Evolutionary conservation across 129 eudicot species (phyloP), one percentile per base, ranked within the genome.

Genomic region (Saussurea involucrata): DNA sequence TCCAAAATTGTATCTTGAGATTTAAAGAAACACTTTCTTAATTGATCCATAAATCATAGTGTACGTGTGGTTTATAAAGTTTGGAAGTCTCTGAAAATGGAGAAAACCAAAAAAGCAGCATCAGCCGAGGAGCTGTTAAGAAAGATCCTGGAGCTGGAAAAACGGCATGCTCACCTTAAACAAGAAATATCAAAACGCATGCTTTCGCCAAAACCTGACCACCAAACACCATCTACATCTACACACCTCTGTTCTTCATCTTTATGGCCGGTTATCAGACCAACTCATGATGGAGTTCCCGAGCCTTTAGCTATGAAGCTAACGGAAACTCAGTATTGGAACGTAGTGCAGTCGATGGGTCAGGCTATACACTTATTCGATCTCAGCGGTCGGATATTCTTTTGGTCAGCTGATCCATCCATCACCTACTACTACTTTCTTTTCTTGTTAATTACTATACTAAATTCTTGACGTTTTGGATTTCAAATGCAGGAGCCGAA

Each of bases 331-430:
- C 93, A 84, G 90, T 92, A 83, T 81, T 77, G 88, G 79, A 86
- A 86, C 61, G 83, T 92, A 76, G 40, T 92, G 86, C 92, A 92
- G 79, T 90, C 94, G 20, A 88, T 92, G 94, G 98, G 92, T 60
- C 98, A 88, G 37, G 49, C 94, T 1, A 83, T 86, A 77, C 89
- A 83, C 78, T 82, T 92, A 78, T 79, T 71, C 36, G 94, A 88
- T 77, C 74, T 71, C 27, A 55, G 83, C 40, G 20, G 68, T 33
- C 88, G 66, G 3, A 68, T 92, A 42, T 60, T 83, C 75, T 92
- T 88, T 85, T 90, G 98, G 96, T 88, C 32, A 81, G 92, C 68
- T 15, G 3, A 46, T 83, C 75, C 67, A 83, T 75, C 2, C 0
- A 32, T 32, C 36, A 8, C 4, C 4, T 32, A 32, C 6, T 32